Percentiles rank a stretch among this genome's conserved stretches.
phyloP scores from a whole-genome alignment of 768 basidiomycete species.

The Mycena maculata region DNA sequence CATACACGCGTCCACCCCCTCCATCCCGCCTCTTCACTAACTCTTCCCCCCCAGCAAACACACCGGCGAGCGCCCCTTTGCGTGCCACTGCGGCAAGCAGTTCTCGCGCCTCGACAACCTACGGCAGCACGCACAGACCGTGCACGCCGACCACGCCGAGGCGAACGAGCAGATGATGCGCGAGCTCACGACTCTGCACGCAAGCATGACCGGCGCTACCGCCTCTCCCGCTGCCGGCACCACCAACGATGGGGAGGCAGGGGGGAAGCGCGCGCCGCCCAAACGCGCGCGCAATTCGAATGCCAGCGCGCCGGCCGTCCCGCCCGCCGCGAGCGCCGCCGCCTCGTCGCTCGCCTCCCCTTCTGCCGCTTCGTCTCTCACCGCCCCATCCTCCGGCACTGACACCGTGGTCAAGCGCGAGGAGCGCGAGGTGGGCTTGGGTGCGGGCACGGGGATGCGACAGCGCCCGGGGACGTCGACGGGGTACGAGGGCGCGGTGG shows the following conservation, averaged over 20 bases:
- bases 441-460: slow-evolving; percentile 29
- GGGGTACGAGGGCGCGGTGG: slow-evolving; percentile 68
- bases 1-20: too few species aligned
- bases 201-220: slow-evolving; percentile 68
- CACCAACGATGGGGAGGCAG: too few species aligned
- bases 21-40: too few species aligned
- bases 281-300: too few species aligned
- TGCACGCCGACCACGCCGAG: slow-evolving; percentile 93
- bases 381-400: neutral
- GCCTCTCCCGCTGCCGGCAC: neutral
- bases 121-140: slow-evolving; percentile 96
- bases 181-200: slow-evolving; percentile 85
- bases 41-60: slow-evolving; percentile 77
- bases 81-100: slow-evolving; percentile 94
- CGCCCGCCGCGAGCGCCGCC: neutral
- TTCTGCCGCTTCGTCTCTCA: neutral
- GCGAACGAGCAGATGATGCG: slow-evolving; percentile 94
- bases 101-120: slow-evolving; percentile 97
- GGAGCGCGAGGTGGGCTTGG: neutral
- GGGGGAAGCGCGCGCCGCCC: too few species aligned
- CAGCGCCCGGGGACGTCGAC: slow-evolving; percentile 79
- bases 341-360: neutral
- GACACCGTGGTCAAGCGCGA: slow-evolving; percentile 28
- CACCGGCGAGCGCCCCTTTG: slow-evolving; percentile 96
- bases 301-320: neutral